Base-by-base conservation (phyloP, 164 flowering plant species). In the Paratinospora sagittata region DNA sequence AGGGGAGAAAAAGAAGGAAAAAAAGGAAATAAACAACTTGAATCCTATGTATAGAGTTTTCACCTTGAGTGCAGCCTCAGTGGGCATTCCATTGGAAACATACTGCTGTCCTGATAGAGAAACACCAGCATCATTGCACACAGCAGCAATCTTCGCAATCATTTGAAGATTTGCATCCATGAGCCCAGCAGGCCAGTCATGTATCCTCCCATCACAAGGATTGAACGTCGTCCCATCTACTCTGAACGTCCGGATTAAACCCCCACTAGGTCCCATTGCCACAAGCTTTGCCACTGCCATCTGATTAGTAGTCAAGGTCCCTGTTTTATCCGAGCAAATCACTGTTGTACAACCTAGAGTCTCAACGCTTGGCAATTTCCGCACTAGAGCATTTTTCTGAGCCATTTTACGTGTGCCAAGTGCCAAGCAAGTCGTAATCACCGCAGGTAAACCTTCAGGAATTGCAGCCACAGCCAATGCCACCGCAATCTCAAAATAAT, bases 51-150 rank as follows among this genome's bases (percentile, higher is more conserved):
- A 43, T 9, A 65, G 10, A 68, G n/a, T 4, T 65, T 33, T 78
- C 62, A 91, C 97, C 95, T 91, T 91, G 39, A 91, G 72, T 63
- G 97, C 95, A 43, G 97, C 97, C 81, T 91, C 97, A 45, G 97
- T 91, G 24, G 97, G 97, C 87, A 90, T 80, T 66, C 97, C 97
- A 73, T 57, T 82, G 34, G 95, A 86, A 30, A 85, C 73, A 78
- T 73, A 89, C 60, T 87, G 84, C 74, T 81, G 41, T 30, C 84
- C 95, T 9, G 91, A 74, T 58, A 78, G 81, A 33, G 78, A 73
- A 27, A 91, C 77, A 65, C 87, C 80, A n/a, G 97, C 86, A 85
- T 91, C 95, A 80, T 91, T 91, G 70, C 93, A 89, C 24, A 90
- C 55, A 36, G 97, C 86, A 62, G 90, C 85, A 37, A 91, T 81